phyloP scores from a whole-genome alignment of 805 yeast species.

The Scheffersomyces lignosus region DNA sequence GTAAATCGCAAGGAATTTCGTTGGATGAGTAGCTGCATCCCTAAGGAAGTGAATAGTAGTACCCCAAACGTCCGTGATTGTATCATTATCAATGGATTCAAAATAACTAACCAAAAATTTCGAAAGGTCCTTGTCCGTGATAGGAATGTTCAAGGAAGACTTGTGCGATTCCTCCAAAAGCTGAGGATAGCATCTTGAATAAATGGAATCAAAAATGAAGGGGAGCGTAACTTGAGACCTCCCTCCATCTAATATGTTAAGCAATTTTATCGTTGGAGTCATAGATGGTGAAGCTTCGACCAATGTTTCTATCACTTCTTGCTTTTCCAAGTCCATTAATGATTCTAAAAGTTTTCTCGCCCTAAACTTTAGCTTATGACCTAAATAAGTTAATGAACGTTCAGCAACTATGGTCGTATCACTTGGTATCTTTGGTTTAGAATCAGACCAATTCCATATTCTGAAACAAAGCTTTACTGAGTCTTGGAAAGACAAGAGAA shows the following conservation, averaged over 20 bases:
- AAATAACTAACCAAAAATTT: conserved; percentile 62
- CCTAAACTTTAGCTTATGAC: conserved; percentile 62
- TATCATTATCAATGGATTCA: conserved; percentile 67
- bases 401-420: conserved; percentile 12
- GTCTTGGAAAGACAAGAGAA: conserved; percentile 63
- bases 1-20: conserved; percentile 48
- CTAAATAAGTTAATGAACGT: conserved; percentile 42
- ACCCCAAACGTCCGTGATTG: conserved; percentile 76
- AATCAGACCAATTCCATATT: conserved; percentile 74
- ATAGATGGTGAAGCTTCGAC: conserved; percentile 35
- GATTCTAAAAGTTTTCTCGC: conserved; percentile 65
- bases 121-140: conserved; percentile 47
- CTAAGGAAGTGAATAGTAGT: conserved; percentile 58
- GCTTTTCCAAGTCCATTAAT: conserved; percentile 65
- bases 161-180: conserved; percentile 28
- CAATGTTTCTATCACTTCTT: conserved; percentile 70
- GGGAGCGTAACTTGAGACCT: conserved; percentile 76
- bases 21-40: conserved; percentile 51
- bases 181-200: conserved; percentile 44
- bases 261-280: conserved; percentile 45
- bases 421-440: conserved; percentile 15
- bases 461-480: conserved; percentile 54
- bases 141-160: conserved; percentile 49
- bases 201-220: conserved; percentile 56
- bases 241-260: conserved; percentile 84